phyloP scores from a whole-genome alignment of 768 basidiomycete species.

The Exsudoporus frostii region DNA sequence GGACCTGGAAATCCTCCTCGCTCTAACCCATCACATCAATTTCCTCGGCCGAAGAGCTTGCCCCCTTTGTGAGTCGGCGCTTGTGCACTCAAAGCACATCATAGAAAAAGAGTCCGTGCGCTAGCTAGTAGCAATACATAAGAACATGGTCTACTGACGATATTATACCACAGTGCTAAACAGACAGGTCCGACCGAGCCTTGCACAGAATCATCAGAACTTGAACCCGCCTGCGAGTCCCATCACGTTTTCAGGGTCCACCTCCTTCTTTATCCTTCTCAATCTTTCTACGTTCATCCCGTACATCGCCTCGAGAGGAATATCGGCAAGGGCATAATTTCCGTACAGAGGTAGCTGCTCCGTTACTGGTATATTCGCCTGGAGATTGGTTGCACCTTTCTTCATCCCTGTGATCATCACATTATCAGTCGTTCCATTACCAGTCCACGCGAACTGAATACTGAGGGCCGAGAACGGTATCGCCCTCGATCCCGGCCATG shows the following conservation, averaged over 20 bases:
- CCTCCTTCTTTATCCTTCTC: constrained; percentile 36
- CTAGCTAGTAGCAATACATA: neutral
- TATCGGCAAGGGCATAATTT: constrained; percentile 58
- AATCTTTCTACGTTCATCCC: constrained; percentile 45
- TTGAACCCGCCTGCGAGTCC: constrained; percentile 66
- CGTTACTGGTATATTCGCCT: constrained; percentile 42
- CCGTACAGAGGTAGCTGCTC: constrained; percentile 45
- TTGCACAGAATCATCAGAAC: constrained; percentile 29
- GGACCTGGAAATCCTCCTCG: constrained; percentile 5
- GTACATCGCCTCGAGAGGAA: constrained; percentile 49
- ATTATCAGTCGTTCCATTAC: constrained; percentile 35
- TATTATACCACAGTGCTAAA: constrained; percentile 2
- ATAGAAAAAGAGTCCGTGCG: neutral
- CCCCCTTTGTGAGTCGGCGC: neutral
- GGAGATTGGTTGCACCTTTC: constrained; percentile 39
- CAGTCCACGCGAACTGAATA: constrained; percentile 46
- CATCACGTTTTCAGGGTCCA: constrained; percentile 64
- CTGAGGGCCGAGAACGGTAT: constrained; percentile 43
- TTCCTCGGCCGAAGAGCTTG: neutral
- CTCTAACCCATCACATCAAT: neutral
- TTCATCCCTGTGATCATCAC: constrained; percentile 39
- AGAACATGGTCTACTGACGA: neutral
- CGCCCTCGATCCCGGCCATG: constrained; percentile 46
- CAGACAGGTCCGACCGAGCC: constrained; percentile 4
- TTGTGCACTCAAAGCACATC: neutral